A percentile compares a stretch with the other conserved stretches of the same genome.
Evolutionary conservation across 2,329 filamentous ascomycete genomes (phyloP).

Genomic region (Botrytis elliptica): DNA sequence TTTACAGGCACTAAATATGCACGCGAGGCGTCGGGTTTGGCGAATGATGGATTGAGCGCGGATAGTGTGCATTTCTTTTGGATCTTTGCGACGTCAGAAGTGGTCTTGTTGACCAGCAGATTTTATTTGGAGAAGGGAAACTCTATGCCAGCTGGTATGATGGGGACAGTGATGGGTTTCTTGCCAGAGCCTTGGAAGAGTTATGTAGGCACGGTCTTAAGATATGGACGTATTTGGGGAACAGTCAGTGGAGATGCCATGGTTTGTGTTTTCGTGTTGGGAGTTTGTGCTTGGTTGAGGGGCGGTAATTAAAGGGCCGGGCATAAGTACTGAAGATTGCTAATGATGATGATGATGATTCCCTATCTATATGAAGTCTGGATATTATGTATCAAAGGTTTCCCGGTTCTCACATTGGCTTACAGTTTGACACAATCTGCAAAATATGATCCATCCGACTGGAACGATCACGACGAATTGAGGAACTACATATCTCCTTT

Average conservation of each 20-base stretch:
- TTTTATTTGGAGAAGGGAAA: constrained; percentile 66
- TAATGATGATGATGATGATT: constrained; percentile 6
- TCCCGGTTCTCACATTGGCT: background rate
- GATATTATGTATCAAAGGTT: background rate
- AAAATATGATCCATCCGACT: background rate
- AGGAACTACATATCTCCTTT: background rate
- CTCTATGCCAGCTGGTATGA: constrained; percentile 57
- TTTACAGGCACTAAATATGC: constrained; percentile 66
- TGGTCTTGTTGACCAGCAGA: constrained; percentile 67
- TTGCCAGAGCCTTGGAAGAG: constrained; percentile 63
- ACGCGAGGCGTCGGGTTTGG: constrained; percentile 18
- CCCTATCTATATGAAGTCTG: background rate
- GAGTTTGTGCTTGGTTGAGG: constrained; percentile 37
- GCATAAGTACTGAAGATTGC: background rate
- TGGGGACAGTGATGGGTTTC: constrained; percentile 63
- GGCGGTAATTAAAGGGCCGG: background rate
- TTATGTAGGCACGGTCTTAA: constrained; percentile 59
- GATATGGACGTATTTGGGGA: constrained; percentile 69
- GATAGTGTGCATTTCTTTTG: constrained; percentile 64
- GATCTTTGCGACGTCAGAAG: constrained; percentile 76
- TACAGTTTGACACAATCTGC: background rate
- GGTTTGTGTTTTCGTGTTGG: constrained; percentile 74
- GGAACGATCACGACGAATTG: background rate
- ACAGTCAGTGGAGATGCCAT: constrained; percentile 73
- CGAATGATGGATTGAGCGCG: constrained; percentile 37